Evolutionary conservation across 2,329 filamentous ascomycete species (phyloP), one percentile per base, ranked within the genome.

Genomic region (Rhinocladiella similis): DNA sequence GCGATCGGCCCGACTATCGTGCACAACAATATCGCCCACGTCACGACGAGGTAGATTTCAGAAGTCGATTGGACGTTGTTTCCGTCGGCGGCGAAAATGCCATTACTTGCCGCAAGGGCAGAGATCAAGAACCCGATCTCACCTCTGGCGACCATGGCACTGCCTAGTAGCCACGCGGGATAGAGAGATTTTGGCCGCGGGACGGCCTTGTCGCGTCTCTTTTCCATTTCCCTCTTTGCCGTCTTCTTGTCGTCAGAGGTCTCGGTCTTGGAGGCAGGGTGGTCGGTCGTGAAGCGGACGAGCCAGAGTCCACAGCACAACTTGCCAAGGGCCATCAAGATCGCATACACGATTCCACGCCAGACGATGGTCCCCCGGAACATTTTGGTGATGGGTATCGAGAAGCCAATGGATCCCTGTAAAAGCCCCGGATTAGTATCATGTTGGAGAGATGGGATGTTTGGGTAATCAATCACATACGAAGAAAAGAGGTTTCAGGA

Each of bases 61-160:
- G 77, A 75, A 4, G 43, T 36, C 4, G 53, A 16, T 14, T 69
- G 68, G 2, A 60, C 64, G 5, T 59, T 55, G 1, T 14, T 27
- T 29, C 38, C 18, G 27, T 33, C 39, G 42, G 35, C 12, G 14
- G 33, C 16, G 57, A 82, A 82, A 10, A 82, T 73, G 0, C 78
- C 77, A 13, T 75, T 72, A 4, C 72, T 78, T 64, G 89, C 80
- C 0, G 87, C 87, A 0, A 91, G 70, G 0, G 86, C 83, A 1
- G 86, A 85, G 59, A 94, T 90, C 42, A 93, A 70, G 59, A 91
- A 91, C 0, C 89, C 88, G 33, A 93, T 90, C 68, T 94, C 89
- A 0, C 89, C 89, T n/a, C 89, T 79, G 0, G 89, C 84, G 0
- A 88, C 82, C 89, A 93, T 93, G 2, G 83, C 83, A 16, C 81